Percentiles rank a stretch among this genome's conserved stretches.
Evolutionary conservation across 495 filamentous ascomycete species (phyloP).

Genomic region (Penicillium maclennaniae): DNA sequence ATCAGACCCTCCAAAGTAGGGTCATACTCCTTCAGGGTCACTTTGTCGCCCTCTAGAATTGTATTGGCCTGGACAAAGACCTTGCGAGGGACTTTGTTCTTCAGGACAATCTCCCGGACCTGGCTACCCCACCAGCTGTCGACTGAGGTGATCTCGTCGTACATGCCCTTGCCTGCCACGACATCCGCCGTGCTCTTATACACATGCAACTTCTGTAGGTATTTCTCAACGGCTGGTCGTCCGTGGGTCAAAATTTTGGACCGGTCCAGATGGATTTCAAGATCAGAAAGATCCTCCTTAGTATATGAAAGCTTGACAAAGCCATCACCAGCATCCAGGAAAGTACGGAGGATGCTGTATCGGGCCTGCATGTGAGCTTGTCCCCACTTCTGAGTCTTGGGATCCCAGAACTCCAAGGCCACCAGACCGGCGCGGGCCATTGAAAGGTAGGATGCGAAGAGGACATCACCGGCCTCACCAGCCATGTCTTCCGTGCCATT

Average conservation of each 20-base stretch:
- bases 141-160: conserved; percentile 77
- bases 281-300: conserved; percentile 72
- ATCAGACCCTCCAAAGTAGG: conserved; percentile 81
- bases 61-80: conserved; percentile 97
- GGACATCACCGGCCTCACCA: conserved; percentile 74
- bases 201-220: conserved; percentile 85
- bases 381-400: conserved; percentile 83
- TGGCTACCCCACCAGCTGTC: conserved; percentile 74
- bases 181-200: conserved; percentile 90
- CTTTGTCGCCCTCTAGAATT: conserved; percentile 64
- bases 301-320: conserved; percentile 77
- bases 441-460: conserved; percentile 79
- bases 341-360: conserved; percentile 82
- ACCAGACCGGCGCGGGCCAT: conserved; percentile 89
- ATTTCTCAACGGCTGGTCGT: conserved; percentile 74
- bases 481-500: conserved; percentile 67
- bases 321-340: conserved; percentile 76
- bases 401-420: conserved; percentile 86
- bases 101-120: conserved; percentile 73
- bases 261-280: conserved; percentile 76
- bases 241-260: conserved; percentile 73
- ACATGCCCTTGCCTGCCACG: conserved; percentile 68
- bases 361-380: conserved; percentile 94
- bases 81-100: conserved; percentile 87
- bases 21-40: conserved; percentile 86